Evolutionary conservation across 345 rosid species (phyloP).

Genomic region (Kandelia obovata): DNA sequence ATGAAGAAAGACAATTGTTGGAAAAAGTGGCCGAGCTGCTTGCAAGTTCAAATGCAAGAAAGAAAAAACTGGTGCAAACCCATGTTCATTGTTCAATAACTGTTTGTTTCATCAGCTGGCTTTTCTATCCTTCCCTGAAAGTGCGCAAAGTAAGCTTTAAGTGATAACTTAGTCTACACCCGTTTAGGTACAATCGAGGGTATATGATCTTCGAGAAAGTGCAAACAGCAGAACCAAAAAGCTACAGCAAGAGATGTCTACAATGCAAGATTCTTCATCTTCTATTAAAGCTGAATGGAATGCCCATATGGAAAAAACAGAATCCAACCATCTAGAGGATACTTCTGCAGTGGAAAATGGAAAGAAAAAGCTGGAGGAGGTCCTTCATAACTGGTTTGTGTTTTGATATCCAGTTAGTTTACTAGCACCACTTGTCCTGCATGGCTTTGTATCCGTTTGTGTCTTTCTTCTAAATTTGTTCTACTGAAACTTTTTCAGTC

Average conservation of each 20-base stretch:
- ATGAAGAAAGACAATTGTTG: slow-evolving; percentile 49
- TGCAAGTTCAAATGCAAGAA: slow-evolving; percentile 77
- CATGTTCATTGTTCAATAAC: neutral
- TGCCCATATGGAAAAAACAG: slow-evolving; percentile 74
- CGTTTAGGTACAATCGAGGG: slow-evolving; percentile 81
- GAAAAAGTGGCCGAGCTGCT: slow-evolving; percentile 25
- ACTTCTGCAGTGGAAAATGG: slow-evolving; percentile 70
- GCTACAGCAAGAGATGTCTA: slow-evolving; percentile 86
- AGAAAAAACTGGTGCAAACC: slow-evolving; percentile 71
- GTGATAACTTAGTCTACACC: slow-evolving; percentile 7
- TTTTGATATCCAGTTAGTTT: neutral
- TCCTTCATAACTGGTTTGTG: slow-evolving; percentile 75
- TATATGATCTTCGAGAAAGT: slow-evolving; percentile 75
- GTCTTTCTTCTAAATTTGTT: slow-evolving; percentile 19
- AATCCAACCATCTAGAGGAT: slow-evolving; percentile 61
- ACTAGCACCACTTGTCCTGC: slow-evolving; percentile 1
- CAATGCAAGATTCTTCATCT: slow-evolving; percentile 78
- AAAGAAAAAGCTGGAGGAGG: slow-evolving; percentile 72
- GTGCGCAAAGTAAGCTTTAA: slow-evolving; percentile 1
- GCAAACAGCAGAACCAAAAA: slow-evolving; percentile 66
- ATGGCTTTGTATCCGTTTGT: neutral
- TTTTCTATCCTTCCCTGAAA: neutral
- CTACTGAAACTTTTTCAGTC: slow-evolving; percentile 40
- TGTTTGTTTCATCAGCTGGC: neutral
- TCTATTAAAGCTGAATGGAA: slow-evolving; percentile 78